Evolutionary conservation across 495 filamentous ascomycete genomes (phyloP).

Genomic region (Penicillium verhagenii): DNA sequence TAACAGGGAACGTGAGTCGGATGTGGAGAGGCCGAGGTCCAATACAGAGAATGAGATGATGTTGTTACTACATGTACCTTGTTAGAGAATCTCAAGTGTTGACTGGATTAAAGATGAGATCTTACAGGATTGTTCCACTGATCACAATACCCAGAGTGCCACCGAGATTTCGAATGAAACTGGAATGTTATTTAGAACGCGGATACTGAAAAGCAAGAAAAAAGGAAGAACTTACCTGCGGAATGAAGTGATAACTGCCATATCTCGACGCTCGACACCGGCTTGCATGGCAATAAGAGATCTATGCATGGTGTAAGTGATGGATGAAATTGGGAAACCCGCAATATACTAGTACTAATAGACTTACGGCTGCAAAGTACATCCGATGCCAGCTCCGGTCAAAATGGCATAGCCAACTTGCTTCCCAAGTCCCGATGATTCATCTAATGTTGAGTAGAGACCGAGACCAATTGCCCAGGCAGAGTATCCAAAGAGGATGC

Average conservation of each 20-base stretch:
- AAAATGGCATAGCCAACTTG: slow-evolving; percentile 53
- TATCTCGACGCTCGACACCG: slow-evolving; percentile 50
- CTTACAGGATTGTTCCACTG: slow-evolving; percentile 51
- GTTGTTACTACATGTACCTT: slow-evolving; percentile 37
- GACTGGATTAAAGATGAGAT: neutral
- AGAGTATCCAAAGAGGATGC: slow-evolving; percentile 51
- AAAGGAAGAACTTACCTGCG: slow-evolving; percentile 40
- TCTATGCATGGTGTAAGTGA: slow-evolving; percentile 9
- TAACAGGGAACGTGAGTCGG: slow-evolving; percentile 30
- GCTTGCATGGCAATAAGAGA: slow-evolving; percentile 53
- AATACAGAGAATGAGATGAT: slow-evolving; percentile 36
- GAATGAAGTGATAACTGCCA: slow-evolving; percentile 55
- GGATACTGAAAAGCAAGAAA: slow-evolving; percentile 6
- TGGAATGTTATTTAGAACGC: slow-evolving; percentile 27
- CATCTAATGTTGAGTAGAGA: slow-evolving; percentile 51
- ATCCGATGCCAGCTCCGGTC: slow-evolving; percentile 52
- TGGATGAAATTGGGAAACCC: neutral
- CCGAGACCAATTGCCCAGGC: slow-evolving; percentile 54
- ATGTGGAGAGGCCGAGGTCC: slow-evolving; percentile 25
- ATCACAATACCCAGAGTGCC: slow-evolving; percentile 54
- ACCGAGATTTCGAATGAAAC: slow-evolving; percentile 53
- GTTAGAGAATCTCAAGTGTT: neutral
- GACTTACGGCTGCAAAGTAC: slow-evolving; percentile 52
- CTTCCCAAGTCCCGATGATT: slow-evolving; percentile 48
- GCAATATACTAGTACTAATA: neutral